These are phyloP conservation scores for Panicum hallii DNA, from an alignment of 202 grass and related monocot genomes.

Conservation along the genomic window DNA sequence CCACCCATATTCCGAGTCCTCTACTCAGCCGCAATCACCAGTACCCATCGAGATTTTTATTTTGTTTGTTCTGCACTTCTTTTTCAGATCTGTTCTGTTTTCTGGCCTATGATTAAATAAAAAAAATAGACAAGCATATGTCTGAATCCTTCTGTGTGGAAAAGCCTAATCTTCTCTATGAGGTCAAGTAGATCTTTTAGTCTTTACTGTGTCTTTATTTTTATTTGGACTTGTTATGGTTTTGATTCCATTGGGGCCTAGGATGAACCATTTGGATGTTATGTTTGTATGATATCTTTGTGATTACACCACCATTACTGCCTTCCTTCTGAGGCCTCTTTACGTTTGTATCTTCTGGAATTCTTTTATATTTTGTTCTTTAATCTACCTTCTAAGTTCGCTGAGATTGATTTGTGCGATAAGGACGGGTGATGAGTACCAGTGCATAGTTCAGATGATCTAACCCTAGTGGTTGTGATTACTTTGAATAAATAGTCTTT, in stretches of 20 bases:
- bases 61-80: fast-evolving
- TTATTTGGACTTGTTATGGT: background rate
- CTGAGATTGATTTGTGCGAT: background rate
- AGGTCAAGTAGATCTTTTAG: background rate
- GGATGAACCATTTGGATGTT: conserved; percentile 48
- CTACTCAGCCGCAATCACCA: background rate
- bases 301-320: conserved; percentile 68
- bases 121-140: conserved; percentile 83
- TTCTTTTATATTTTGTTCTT: background rate
- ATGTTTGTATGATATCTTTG: conserved; percentile 18
- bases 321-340: conserved; percentile 70
- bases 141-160: conserved; percentile 66
- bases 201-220: fast-evolving
- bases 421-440: conserved; percentile 49
- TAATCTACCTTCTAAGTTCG: fast-evolving
- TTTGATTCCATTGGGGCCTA: background rate
- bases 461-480: conserved; percentile 57
- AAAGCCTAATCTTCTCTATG: conserved; percentile 88
- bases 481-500: conserved; percentile 56
- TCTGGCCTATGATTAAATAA: conserved; percentile 55
- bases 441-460: conserved; percentile 75
- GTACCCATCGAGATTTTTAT: fast-evolving
- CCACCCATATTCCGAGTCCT: conserved; percentile 99
- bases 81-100: background rate
- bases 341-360: background rate